Conservation (phyloP, 805 yeast species). For the Candida verbasci region DNA sequence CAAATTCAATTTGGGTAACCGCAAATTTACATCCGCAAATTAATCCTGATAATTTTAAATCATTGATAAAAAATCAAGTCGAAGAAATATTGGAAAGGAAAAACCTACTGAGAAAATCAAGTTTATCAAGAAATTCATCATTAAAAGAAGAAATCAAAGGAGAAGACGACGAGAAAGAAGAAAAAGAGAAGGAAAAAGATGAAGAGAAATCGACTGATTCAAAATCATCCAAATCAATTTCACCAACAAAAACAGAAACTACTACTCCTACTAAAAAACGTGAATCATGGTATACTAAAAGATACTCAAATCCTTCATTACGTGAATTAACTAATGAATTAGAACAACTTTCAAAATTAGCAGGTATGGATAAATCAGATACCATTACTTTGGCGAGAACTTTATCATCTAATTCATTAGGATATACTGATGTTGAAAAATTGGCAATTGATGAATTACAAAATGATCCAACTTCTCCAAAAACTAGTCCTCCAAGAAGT, state of each 20-base stretch:
- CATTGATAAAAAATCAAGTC: slow-evolving; percentile 59
- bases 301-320: slow-evolving; percentile 54
- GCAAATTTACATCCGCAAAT: slow-evolving; percentile 91
- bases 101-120: slow-evolving; percentile 16
- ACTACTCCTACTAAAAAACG: too few species aligned
- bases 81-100: slow-evolving; percentile 43
- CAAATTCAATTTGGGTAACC: slow-evolving; percentile 80
- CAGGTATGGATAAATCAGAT: slow-evolving; percentile 74
- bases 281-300: slow-evolving; percentile 8
- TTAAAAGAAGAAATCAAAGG: too few species aligned
- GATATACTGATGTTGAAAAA: slow-evolving; percentile 49
- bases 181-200: neutral
- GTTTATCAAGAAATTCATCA: slow-evolving; percentile 9
- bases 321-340: slow-evolving; percentile 72
- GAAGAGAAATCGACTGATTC: neutral
- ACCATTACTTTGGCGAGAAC: slow-evolving; percentile 82
- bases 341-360: slow-evolving; percentile 67
- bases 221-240: slow-evolving; percentile 2
- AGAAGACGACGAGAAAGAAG: slow-evolving; percentile 25
- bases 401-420: slow-evolving; percentile 64
- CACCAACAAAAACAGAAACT: slow-evolving; percentile 7
- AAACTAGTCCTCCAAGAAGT: slow-evolving; percentile 2
- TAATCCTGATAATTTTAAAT: slow-evolving; percentile 83
- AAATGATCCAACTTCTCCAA: neutral
- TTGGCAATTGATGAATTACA: slow-evolving; percentile 34